Conservation (phyloP, 2,329 filamentous ascomycete genomes). For the Aspergillus sp. region DNA sequence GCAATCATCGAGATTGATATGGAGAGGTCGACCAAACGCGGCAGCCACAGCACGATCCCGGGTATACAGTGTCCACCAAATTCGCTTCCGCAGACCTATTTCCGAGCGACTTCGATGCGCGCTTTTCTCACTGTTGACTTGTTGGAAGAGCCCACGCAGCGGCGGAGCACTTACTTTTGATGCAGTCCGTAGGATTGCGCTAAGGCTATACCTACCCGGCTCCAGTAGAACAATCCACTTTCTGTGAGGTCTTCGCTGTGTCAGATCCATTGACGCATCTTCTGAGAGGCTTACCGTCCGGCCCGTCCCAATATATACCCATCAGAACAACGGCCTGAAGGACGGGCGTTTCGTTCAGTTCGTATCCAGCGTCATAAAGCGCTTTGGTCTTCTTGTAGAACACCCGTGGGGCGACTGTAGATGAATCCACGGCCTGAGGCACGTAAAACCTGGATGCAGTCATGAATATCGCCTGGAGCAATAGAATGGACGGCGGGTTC, state of each 20-base stretch:
- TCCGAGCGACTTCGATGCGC: constrained; percentile 1
- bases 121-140: constrained; percentile 4
- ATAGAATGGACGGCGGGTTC: constrained; percentile 4
- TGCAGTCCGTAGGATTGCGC: constrained; percentile 7
- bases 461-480: constrained; percentile 8
- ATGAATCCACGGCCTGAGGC: neutral
- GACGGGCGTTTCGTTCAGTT: constrained; percentile 1
- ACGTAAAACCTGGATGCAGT: constrained; percentile 6
- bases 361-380: constrained; percentile 8
- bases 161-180: constrained; percentile 1
- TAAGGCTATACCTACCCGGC: constrained; percentile 8
- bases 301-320: constrained; percentile 9
- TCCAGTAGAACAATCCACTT: constrained; percentile 10
- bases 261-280: too few species aligned
- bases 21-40: constrained; percentile 9
- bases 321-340: constrained; percentile 6
- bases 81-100: constrained; percentile 6
- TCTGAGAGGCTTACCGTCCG: constrained; percentile 8
- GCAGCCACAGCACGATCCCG: constrained; percentile 9
- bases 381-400: constrained; percentile 10
- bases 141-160: neutral
- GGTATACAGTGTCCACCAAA: constrained; percentile 10
- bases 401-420: constrained; percentile 1
- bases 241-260: constrained; percentile 8
- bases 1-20: constrained; percentile 6